Evolutionary conservation across 495 filamentous ascomycete species (phyloP).

Genomic region (Chaetomidium leptoderma): DNA sequence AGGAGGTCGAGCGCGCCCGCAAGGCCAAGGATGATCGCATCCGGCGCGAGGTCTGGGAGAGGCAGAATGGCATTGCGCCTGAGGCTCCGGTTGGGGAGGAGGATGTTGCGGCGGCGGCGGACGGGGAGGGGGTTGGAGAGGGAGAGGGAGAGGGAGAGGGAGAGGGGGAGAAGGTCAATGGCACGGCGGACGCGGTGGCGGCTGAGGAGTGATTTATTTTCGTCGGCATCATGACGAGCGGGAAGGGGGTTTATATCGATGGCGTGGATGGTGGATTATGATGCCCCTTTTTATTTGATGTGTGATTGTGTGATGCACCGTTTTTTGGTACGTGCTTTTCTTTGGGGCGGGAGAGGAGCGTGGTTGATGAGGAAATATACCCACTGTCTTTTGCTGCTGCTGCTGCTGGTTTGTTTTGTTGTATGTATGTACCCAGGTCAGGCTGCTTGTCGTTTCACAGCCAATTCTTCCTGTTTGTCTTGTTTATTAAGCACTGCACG

Average conservation of each 20-base stretch:
- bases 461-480: background rate
- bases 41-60: constrained; percentile 78
- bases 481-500: constrained; percentile 1
- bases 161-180: constrained; percentile 3
- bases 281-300: background rate
- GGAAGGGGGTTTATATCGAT: background rate
- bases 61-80: constrained; percentile 50
- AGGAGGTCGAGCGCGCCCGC: constrained; percentile 84
- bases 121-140: background rate
- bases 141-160: constrained; percentile 2
- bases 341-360: background rate
- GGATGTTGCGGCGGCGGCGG: background rate
- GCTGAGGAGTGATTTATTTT: background rate
- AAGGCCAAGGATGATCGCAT: constrained; percentile 84
- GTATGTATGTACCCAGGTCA: too few relatives aligned
- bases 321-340: background rate
- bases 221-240: too few relatives aligned
- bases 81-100: constrained; percentile 30
- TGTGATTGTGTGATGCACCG: background rate
- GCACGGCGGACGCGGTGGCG: background rate
- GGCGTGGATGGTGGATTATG: background rate
- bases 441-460: background rate
- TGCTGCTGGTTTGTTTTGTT: background rate
- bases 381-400: constrained; percentile 3
- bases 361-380: constrained; percentile 7